Evolutionary conservation across 1,284 basidiomycete genomes (phyloP).

Genomic region (Stygiomarasmius scandens): DNA sequence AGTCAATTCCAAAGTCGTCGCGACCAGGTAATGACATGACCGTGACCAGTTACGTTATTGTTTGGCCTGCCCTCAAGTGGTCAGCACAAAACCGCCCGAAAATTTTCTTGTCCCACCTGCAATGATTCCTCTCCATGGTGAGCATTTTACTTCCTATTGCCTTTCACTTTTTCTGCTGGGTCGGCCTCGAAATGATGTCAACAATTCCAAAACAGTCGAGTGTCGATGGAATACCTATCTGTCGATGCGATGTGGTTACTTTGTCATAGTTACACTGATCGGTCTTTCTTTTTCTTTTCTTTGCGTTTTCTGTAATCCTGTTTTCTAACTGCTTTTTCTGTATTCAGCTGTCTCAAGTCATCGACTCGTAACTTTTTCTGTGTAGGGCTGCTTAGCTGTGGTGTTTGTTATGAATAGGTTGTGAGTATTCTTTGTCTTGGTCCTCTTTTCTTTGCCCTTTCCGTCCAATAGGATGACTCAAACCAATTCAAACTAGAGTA

Average conservation of each 20-base stretch:
- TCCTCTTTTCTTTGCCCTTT: constrained; percentile 8
- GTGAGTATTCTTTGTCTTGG: constrained; percentile 11
- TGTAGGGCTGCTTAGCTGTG: too few species aligned
- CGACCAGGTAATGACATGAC: not conserved
- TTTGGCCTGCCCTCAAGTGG: constrained; percentile 5
- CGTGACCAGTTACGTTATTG: not conserved
- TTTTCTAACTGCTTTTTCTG: not conserved
- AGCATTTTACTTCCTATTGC: not conserved
- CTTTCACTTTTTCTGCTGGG: too few species aligned
- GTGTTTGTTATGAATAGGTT: too few species aligned
- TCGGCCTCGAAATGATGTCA: constrained; percentile 69
- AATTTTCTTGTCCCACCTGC: constrained; percentile 6
- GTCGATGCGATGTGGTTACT: constrained; percentile 52
- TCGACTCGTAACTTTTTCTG: too few species aligned
- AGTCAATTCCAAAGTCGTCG: too few species aligned
- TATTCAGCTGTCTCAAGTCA: too few species aligned
- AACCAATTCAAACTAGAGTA: constrained; percentile 86
- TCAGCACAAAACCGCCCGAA: not conserved
- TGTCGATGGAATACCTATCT: constrained; percentile 52
- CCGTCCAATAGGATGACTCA: constrained; percentile 54
- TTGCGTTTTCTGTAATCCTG: constrained; percentile 21
- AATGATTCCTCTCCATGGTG: too few species aligned
- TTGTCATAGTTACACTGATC: constrained; percentile 92
- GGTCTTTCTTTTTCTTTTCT: constrained; percentile 35
- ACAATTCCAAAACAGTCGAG: constrained; percentile 46